Percentiles rank a stretch among this genome's conserved stretches.
These are phyloP conservation scores for Odonthalia washingtoniensis DNA, from an alignment of 31 red algal genomes.

Conservation along the genomic window DNA sequence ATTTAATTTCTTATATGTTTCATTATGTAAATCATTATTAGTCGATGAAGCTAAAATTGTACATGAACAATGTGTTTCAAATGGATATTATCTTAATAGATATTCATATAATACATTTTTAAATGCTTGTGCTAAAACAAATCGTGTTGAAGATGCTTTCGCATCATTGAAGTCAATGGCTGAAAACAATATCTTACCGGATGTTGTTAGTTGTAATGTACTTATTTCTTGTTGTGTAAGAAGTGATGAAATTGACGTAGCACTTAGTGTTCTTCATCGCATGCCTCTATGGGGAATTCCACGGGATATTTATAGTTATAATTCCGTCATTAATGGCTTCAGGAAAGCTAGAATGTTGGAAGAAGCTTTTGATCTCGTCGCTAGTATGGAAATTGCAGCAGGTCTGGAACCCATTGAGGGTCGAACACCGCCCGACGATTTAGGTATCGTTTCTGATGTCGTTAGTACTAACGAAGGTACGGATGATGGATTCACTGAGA, in stretches of 20 bases:
- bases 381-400: slow-evolving; percentile 54
- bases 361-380: slow-evolving; percentile 69
- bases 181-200: slow-evolving; percentile 62
- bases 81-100: slow-evolving; percentile 64
- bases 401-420: background rate
- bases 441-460: too few species aligned
- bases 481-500: too few species aligned
- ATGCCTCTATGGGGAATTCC: slow-evolving; percentile 72
- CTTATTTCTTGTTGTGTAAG: slow-evolving; percentile 73
- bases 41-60: slow-evolving; percentile 69
- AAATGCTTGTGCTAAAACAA: slow-evolving; percentile 63
- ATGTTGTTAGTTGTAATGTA: slow-evolving; percentile 81
- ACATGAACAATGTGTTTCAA: background rate
- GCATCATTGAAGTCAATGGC: slow-evolving; percentile 63
- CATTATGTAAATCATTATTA: slow-evolving; percentile 39
- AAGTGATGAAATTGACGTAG: slow-evolving; percentile 60
- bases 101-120: slow-evolving; percentile 77
- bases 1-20: slow-evolving; percentile 62
- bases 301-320: slow-evolving; percentile 72
- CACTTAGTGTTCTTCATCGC: slow-evolving; percentile 61
- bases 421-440: background rate
- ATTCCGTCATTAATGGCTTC: slow-evolving; percentile 72
- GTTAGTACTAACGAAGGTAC: background rate
- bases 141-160: slow-evolving; percentile 61
- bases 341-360: slow-evolving; percentile 67